Conservation (phyloP, 2,329 filamentous ascomycete species). For the Paecilomyces sp. region DNA sequence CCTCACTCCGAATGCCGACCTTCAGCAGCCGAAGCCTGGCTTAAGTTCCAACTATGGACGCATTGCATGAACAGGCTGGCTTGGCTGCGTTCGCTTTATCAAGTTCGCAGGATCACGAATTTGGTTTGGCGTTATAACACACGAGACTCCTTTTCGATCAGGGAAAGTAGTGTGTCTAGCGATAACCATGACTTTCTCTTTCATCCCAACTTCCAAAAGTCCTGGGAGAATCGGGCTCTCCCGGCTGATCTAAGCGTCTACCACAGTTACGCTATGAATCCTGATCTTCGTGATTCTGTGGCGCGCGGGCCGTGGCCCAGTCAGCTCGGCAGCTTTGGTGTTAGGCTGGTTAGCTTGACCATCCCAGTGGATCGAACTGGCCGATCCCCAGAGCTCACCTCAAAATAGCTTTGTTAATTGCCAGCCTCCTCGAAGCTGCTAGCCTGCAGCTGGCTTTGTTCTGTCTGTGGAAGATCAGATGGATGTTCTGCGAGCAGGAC, state of each 20-base stretch:
- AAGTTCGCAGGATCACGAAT: background rate
- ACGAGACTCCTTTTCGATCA: too few relatives aligned
- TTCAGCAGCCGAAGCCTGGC: background rate
- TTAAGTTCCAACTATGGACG: background rate
- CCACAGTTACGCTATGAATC: too few relatives aligned
- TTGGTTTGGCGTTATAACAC: background rate
- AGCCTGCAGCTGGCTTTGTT: background rate
- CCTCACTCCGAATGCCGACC: background rate
- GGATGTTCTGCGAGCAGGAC: background rate
- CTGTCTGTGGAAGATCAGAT: background rate
- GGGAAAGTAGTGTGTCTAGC: too few relatives aligned
- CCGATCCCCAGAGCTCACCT: background rate
- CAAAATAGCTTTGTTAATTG: background rate
- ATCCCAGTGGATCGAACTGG: background rate
- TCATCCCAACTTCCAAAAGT: too few relatives aligned
- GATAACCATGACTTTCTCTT: too few relatives aligned
- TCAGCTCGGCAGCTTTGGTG: background rate
- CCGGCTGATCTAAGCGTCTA: too few relatives aligned
- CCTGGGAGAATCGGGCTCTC: too few relatives aligned
- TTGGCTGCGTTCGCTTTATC: background rate
- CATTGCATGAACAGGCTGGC: background rate
- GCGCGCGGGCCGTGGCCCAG: background rate
- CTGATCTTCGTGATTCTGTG: too few relatives aligned
- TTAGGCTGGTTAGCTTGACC: background rate
- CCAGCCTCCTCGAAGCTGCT: background rate